Evolutionary conservation across 371 early-diverging fungal species (phyloP).

Genomic region (Aphelidium insulamus): DNA sequence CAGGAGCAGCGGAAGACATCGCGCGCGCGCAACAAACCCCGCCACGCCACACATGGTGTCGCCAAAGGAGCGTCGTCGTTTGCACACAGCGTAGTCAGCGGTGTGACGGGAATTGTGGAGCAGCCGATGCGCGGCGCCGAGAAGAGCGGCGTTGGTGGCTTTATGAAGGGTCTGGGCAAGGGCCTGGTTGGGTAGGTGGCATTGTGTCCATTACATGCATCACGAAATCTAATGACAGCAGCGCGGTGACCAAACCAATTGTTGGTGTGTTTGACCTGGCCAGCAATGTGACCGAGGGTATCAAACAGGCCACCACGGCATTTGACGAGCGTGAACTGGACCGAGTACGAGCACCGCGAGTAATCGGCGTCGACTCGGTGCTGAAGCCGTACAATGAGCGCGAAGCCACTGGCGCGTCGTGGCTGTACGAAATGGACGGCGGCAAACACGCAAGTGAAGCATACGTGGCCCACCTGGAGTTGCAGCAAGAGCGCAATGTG

Average conservation of each 20-base stretch:
- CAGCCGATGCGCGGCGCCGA: slow-evolving; percentile 85
- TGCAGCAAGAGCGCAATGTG: too few relatives aligned
- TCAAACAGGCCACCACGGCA: slow-evolving; percentile 84
- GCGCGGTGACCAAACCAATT: slow-evolving; percentile 73
- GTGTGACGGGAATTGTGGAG: slow-evolving; percentile 66
- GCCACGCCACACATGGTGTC: slow-evolving; percentile 76
- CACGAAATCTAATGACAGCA: too few relatives aligned
- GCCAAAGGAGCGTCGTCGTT: slow-evolving; percentile 73
- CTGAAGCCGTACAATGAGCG: slow-evolving; percentile 40
- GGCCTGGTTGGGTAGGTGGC: slow-evolving; percentile 64
- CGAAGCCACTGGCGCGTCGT: slow-evolving; percentile 44
- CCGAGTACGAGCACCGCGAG: slow-evolving; percentile 69
- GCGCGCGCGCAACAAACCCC: slow-evolving; percentile 66
- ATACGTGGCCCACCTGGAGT: slow-evolving; percentile 67
- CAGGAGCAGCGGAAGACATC: slow-evolving; percentile 61
- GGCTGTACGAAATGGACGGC: slow-evolving; percentile 61
- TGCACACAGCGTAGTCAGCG: slow-evolving; percentile 60
- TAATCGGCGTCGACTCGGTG: slow-evolving; percentile 61
- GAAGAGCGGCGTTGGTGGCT: slow-evolving; percentile 76
- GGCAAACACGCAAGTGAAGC: slow-evolving; percentile 61
- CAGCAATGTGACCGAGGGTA: slow-evolving; percentile 78
- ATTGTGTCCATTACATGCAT: not conserved
- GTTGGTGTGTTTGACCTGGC: slow-evolving; percentile 84
- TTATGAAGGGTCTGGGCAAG: slow-evolving; percentile 88
- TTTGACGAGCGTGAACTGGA: slow-evolving; percentile 55